Evolutionary conservation across 2,329 filamentous ascomycete genomes (phyloP), one percentile per base, ranked within the genome.

Genomic region (Sarocladium kiliense): DNA sequence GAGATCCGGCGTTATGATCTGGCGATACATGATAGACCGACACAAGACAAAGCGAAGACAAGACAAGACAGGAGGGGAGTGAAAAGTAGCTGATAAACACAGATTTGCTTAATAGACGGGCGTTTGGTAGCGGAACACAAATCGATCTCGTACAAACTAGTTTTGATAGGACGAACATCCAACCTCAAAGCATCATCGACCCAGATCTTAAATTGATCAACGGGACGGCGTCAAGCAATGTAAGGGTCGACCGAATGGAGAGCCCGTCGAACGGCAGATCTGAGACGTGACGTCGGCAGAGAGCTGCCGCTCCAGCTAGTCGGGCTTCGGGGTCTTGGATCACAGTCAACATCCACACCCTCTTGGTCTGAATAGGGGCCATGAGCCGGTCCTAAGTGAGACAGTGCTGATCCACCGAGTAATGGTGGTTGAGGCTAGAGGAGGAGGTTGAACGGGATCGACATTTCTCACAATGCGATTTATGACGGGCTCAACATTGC

Each of bases 21-120:
- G 47, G 27, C 18, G 47, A 51, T 51, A 21, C 27, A 51, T 51
- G 47, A 51, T 51, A 51, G 47, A 51, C 27, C 26, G 36, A 36
- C 23, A 47, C 44, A 47, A 27, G 25, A 30, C 25, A 30, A 47
- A n/a, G n/a, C n/a, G 12, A 51, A 36, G 44, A 47, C 44, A 47
- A 27, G 25, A 30, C 25, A 30, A 47, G 25, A 30, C 25, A 47
- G 21, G 12, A 25, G 9, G 7, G 21, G 25, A 47, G 25, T 5
- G n/a, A 18, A 5, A 47, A 6, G 12, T 18, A 44, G 41, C 25
- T 25, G 9, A 23, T 27, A 47, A 30, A 47, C 23, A 6, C n/a
- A 27, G 21, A 47, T 47, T 47, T 30, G 44, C 7, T 27, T 18
- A 47, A 27, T 47, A n/a, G 25, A 27, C 7, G 6, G 23, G 44